A percentile compares a stretch with the other conserved stretches of the same genome.
Evolutionary conservation across 805 yeast species (phyloP).

Genomic region (Saccharomycopsis babjevae): DNA sequence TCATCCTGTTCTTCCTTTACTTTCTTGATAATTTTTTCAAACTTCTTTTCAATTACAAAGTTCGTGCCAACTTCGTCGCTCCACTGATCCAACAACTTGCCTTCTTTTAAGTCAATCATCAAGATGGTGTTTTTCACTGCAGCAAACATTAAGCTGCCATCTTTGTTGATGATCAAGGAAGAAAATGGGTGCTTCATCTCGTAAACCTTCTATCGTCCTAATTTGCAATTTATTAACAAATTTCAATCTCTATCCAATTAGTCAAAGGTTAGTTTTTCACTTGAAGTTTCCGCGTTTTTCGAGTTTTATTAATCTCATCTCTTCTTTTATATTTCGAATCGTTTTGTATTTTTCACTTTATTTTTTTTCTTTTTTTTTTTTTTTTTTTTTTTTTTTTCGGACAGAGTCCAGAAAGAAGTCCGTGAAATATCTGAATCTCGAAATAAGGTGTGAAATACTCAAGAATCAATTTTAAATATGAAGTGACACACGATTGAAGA

Average conservation of each 20-base stretch:
- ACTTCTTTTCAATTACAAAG: constrained; percentile 37
- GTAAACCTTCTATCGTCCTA: not conserved
- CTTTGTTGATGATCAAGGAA: constrained; percentile 34
- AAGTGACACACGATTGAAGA: too few species aligned
- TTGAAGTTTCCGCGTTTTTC: not conserved
- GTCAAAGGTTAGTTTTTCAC: not conserved
- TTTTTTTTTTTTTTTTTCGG: not conserved
- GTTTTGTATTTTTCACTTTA: not conserved
- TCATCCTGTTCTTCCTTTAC: constrained; percentile 28
- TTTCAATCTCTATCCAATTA: too few species aligned
- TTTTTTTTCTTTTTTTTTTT: not conserved
- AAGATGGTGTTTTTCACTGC: constrained; percentile 51
- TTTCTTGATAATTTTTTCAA: constrained; percentile 30
- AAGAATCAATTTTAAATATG: too few species aligned
- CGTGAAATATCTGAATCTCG: not conserved
- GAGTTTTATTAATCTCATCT: not conserved
- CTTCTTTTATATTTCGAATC: not conserved
- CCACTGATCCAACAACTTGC: constrained; percentile 49
- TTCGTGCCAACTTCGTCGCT: constrained; percentile 44
- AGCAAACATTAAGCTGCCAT: constrained; percentile 41
- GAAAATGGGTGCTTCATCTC: constrained; percentile 66
- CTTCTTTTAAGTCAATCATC: constrained; percentile 34
- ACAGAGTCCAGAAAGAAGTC: not conserved
- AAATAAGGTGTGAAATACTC: not conserved
- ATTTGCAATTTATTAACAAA: not conserved